Base-by-base conservation (phyloP, 73 alveolate genomes). In the Loxodes magnus region DNA sequence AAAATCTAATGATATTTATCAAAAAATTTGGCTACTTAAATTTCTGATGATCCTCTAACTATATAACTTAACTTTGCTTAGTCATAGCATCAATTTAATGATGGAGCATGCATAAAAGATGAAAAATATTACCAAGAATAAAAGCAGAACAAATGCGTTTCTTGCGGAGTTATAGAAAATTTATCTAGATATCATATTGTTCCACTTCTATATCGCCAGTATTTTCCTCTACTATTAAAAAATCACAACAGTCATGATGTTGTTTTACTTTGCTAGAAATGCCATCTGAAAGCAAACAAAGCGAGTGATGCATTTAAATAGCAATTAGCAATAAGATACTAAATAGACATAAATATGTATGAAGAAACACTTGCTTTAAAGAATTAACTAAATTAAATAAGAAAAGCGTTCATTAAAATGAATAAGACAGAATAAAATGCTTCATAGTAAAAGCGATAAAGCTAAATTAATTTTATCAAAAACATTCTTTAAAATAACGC, bases 171-270 rank as follows among this genome's bases (percentile, higher is more conserved):
- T 4, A 58, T 51, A 4, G 64, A 69, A 12, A 67, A 79, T 54
- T 87, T 72, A 65, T 63, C 82, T 49, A 82, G 94, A 63, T 77
- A 67, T 62, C 93, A 78, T 49, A 78, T 87, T 17, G 65, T 87
- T 0, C 97, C 97, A 23, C 29, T 83, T 29, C 26, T 83, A 16
- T 87, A 79, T 56, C 64, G 96, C 48, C 60, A 67, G 28, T 63
- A 58, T 49, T 79, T 91, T 64, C 96, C 98, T 0, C 88, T 64
- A 55, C 74, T 79, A 59, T 74, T 67, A 58, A 93, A 93, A 77
- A 50, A 84, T 38, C 97, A 88, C 51, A 67, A 95, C 55, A 79
- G 96, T 19, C 97, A 93, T 67, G 99, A 93, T 69, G 93, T 93
- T 17, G 89, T 84, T 14, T 69, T 93, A 14, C 67, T 93, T 43